Percentiles rank a stretch among this genome's conserved stretches.
phyloP scores from a whole-genome alignment of 805 yeast genomes.

The Candida cerambycidarum region DNA sequence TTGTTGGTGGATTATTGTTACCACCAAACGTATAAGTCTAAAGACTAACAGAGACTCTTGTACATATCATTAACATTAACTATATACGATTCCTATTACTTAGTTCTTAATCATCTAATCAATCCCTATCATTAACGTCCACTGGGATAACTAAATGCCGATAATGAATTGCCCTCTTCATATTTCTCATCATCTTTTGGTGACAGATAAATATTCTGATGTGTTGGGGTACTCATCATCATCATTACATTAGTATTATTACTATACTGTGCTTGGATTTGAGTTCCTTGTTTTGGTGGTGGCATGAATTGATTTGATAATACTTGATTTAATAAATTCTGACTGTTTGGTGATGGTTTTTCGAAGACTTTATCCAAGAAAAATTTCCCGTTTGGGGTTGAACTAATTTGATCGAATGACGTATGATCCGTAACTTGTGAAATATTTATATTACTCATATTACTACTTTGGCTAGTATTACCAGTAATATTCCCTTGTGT shows the following conservation, averaged over 20 bases:
- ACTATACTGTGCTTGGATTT: constrained; percentile 2
- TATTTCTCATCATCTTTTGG: constrained; percentile 12
- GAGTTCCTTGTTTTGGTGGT: constrained; percentile 25
- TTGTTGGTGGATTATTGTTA: constrained; percentile 69
- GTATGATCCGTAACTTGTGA: constrained; percentile 38
- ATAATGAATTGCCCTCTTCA: constrained; percentile 5
- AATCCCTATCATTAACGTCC: constrained; percentile 7
- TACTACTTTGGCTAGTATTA: constrained; percentile 27
- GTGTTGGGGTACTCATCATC: constrained; percentile 47
- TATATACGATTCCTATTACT: constrained; percentile 4
- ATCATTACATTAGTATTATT: constrained; percentile 25
- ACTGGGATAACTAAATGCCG: constrained; percentile 6
- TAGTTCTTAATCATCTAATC: too few species aligned
- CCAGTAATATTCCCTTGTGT: constrained; percentile 26
- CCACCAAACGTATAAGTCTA: constrained; percentile 58
- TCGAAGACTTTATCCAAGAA: constrained; percentile 41
- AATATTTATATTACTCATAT: constrained; percentile 34
- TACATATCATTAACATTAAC: constrained; percentile 12
- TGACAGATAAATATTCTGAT: constrained; percentile 26
- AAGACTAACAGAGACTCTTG: constrained; percentile 13
- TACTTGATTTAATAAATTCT: constrained; percentile 19
- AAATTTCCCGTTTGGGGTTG: constrained; percentile 42
- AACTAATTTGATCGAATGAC: constrained; percentile 40
- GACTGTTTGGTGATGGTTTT: constrained; percentile 36
- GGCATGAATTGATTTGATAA: constrained; percentile 19